These are phyloP conservation scores for Collybia sordida DNA, from an alignment of 768 basidiomycete genomes.

Conservation along the genomic window DNA sequence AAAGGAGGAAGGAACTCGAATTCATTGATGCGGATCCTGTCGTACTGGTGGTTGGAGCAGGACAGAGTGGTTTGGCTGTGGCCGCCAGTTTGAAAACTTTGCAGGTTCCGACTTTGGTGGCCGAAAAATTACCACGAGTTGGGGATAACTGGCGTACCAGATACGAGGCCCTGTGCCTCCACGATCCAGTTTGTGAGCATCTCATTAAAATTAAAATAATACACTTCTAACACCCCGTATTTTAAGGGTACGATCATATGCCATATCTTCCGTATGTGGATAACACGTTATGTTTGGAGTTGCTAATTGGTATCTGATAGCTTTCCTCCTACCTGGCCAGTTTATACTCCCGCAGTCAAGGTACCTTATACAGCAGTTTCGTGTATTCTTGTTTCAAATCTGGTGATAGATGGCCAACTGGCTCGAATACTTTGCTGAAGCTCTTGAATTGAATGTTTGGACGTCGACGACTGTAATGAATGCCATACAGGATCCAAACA, in stretches of 20 bases:
- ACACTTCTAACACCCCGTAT: neutral
- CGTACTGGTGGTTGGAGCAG: constrained; percentile 63
- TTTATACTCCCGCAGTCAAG: constrained; percentile 57
- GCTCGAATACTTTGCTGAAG: constrained; percentile 63
- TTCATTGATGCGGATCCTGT: constrained; percentile 40
- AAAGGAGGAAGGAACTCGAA: constrained; percentile 38
- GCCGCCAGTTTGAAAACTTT: constrained; percentile 57
- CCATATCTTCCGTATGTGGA: constrained; percentile 57
- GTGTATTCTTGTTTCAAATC: too few species aligned
- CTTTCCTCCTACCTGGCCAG: constrained; percentile 62
- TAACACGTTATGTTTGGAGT: too few species aligned
- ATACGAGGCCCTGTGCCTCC: constrained; percentile 65
- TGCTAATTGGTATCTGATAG: constrained; percentile 21
- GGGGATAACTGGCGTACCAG: constrained; percentile 66
- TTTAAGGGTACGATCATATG: constrained; percentile 52
- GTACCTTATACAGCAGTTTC: neutral
- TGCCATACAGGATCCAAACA: constrained; percentile 30
- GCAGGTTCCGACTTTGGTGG: constrained; percentile 46
- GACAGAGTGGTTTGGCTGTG: constrained; percentile 63
- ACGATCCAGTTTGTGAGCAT: constrained; percentile 64
- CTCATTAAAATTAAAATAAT: constrained; percentile 1
- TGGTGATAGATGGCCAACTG: constrained; percentile 43
- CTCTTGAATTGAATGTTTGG: constrained; percentile 66
- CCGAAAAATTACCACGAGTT: constrained; percentile 58
- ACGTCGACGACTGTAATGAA: constrained; percentile 39